Conservation (phyloP, 768 basidiomycete species). For the Hypholoma sublateritium region DNA sequence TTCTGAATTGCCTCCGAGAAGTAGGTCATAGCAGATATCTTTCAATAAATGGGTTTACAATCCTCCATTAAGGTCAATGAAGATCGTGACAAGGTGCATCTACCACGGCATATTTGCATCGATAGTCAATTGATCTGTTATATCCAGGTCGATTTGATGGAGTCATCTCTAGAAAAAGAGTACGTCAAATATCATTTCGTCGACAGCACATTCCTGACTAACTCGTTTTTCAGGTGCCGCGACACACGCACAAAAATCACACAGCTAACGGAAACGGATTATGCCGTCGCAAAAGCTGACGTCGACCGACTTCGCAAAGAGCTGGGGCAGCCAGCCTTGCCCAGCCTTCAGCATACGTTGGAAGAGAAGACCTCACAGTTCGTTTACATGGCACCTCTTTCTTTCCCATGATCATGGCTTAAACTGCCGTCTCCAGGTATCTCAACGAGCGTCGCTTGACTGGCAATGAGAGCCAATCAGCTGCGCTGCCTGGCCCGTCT, state of each 20-base stretch:
- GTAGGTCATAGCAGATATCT: conserved; percentile 33
- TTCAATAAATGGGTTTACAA: background rate
- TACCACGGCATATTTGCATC: background rate
- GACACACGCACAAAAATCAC: conserved; percentile 71
- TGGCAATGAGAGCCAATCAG: conserved; percentile 36
- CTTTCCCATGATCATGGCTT: conserved; percentile 5
- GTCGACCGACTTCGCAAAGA: conserved; percentile 76
- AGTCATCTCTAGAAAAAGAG: conserved; percentile 69
- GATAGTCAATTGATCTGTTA: conserved; percentile 2
- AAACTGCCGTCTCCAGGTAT: conserved; percentile 39
- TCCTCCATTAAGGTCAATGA: conserved; percentile 59
- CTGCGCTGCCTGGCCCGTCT: conserved; percentile 9
- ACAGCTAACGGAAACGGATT: conserved; percentile 72
- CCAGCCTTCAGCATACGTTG: conserved; percentile 67
- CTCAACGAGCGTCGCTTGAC: conserved; percentile 61
- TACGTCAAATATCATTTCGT: conserved; percentile 29
- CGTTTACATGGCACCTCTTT: conserved; percentile 21
- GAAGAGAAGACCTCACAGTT: conserved; percentile 67
- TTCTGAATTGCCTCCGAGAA: conserved; percentile 69
- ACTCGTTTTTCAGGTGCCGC: conserved; percentile 44
- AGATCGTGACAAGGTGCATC: conserved; percentile 67
- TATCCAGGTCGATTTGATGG: conserved; percentile 62
- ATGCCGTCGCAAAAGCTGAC: conserved; percentile 69
- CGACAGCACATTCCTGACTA: conserved; percentile 3
- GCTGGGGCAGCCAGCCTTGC: conserved; percentile 73